Evolutionary conservation across 148 eudicot species (phyloP), one percentile per base, ranked within the genome.

Genomic region (Heliosperma pusillum): DNA sequence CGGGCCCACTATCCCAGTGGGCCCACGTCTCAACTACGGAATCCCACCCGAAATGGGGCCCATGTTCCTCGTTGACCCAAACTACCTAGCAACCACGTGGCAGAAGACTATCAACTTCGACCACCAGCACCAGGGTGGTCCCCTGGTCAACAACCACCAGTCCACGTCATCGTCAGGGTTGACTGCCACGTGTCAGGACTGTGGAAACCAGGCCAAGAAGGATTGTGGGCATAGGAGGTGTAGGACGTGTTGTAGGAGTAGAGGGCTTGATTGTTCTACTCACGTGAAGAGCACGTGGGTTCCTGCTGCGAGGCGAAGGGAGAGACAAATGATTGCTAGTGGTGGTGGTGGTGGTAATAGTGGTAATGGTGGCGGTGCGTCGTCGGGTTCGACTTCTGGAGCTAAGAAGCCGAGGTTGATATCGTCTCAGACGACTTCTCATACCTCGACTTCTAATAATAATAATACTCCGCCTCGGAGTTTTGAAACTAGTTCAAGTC

Each of bases 281-380:
- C 98, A 94, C 75, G 90, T 94, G 71, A 94, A 90, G 80, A 94
- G 98, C 89, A 94, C 98, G 30, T 94, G 98, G 98, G 93, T 94
- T 8, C 97, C 98, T 0, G 98, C 96, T 2, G 86, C 98, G 2
- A 71, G 96, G 11, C 79, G 98, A 17, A 79, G 97, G 7, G 97
- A 91, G 50, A 71, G 97, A 1, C 97, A 88, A 76, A 78, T 76
- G 33, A 77, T 82, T 57, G 69, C 7, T 27, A 29, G 69, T 25
- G 72, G 84, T 8, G 76, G 56, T 25, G 52, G 16, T 57, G 60
- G 10, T 40, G 52, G 69, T n/a, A 66, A 81, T 7, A 72, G 56
- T 25, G 52, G 21, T 33, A n/a, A 85, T 21, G 56, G 79, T 76
- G 62, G 90, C 66, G 66, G 93, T 45, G 59, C 85, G 15, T 89